These are phyloP conservation scores for Fraxinus baroniana DNA, from an alignment of 305 asterid genomes.

Conservation along the genomic window DNA sequence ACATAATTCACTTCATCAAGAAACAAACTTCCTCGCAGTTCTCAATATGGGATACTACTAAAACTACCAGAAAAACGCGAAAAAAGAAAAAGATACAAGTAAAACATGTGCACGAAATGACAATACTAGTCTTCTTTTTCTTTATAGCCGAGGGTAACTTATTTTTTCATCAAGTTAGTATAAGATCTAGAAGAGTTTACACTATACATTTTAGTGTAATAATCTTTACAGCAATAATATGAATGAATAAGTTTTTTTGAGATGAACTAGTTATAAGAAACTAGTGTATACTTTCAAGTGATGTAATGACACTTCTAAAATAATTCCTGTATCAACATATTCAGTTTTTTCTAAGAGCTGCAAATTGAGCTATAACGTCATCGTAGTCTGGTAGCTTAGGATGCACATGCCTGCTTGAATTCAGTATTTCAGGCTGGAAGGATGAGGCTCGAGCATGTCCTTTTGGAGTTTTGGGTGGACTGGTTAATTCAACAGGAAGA, in stretches of 20 bases:
- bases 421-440: constrained; percentile 40
- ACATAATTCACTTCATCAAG: not conserved
- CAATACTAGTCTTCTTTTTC: not conserved
- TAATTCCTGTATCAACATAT: not conserved
- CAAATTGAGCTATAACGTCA: constrained; percentile 65
- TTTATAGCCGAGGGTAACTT: not conserved
- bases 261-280: not conserved
- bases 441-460: constrained; percentile 56
- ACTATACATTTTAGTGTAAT: not conserved
- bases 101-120: not conserved
- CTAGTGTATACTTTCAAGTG: not conserved
- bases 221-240: not conserved
- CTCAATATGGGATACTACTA: not conserved
- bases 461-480: constrained; percentile 31
- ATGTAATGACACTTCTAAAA: not conserved
- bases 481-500: constrained; percentile 41
- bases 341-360: constrained; percentile 44
- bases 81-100: not conserved
- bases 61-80: not conserved
- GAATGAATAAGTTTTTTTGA: not conserved
- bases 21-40: not conserved
- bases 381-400: constrained; percentile 86
- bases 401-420: constrained; percentile 49
- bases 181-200: not conserved
- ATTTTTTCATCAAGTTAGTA: not conserved